phyloP scores from a whole-genome alignment of 1,284 basidiomycete genomes.

The Apiotrichum akiyoshidainum region DNA sequence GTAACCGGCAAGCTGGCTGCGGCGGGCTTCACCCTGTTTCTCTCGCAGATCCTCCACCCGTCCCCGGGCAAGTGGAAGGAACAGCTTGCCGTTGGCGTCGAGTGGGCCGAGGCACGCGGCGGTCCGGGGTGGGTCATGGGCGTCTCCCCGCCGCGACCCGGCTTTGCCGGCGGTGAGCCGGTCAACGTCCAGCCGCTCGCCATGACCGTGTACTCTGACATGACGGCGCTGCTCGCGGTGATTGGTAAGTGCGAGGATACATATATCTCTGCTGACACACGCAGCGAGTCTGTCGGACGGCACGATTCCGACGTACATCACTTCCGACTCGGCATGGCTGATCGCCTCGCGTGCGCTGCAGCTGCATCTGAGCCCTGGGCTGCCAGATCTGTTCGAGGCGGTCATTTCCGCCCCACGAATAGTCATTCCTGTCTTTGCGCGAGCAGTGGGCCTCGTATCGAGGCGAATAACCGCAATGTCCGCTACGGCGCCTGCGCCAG shows the following conservation, averaged over 20 bases:
- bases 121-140: slow-evolving; percentile 9
- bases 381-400: slow-evolving; percentile 11
- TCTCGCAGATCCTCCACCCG: slow-evolving; percentile 5
- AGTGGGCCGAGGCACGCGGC: slow-evolving; percentile 9
- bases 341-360: slow-evolving; percentile 13
- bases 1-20: slow-evolving; percentile 7
- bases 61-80: slow-evolving; percentile 9
- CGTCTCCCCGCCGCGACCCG: slow-evolving; percentile 7
- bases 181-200: slow-evolving; percentile 6
- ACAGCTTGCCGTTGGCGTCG: slow-evolving; percentile 5
- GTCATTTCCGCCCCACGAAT: slow-evolving; percentile 7
- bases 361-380: slow-evolving; percentile 1
- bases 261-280: background rate
- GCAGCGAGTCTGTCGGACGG: slow-evolving; percentile 6
- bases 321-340: slow-evolving; percentile 7
- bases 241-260: background rate
- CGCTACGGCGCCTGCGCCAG: background rate
- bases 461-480: background rate
- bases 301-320: slow-evolving; percentile 4
- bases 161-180: background rate
- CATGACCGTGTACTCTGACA: slow-evolving; percentile 8
- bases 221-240: slow-evolving; percentile 7
- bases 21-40: slow-evolving; percentile 4
- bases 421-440: slow-evolving; percentile 5
- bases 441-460: slow-evolving; percentile 2